A percentile compares a stretch with the other conserved stretches of the same genome.
Conservation (phyloP, 1,139 yeast genomes). For the Protomyces gravidus region DNA sequence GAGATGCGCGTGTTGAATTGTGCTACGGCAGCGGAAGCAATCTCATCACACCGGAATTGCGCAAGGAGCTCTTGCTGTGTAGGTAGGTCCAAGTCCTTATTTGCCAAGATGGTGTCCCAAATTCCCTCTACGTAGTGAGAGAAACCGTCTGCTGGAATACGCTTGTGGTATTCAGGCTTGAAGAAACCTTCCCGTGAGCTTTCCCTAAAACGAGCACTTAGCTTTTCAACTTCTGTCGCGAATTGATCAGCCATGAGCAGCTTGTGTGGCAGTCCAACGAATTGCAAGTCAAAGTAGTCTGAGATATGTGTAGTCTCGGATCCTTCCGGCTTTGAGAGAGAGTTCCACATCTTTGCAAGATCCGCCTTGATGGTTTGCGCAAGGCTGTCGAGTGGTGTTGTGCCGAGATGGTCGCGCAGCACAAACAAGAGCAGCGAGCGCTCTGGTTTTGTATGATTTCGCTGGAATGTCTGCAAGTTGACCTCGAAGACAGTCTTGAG, state of each 20-base stretch:
- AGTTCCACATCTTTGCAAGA: constrained; percentile 70
- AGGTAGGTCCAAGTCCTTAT: constrained; percentile 91
- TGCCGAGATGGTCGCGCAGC: constrained; percentile 85
- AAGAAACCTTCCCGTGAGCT: constrained; percentile 47
- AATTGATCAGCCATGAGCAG: constrained; percentile 74
- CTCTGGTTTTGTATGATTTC: constrained; percentile 29
- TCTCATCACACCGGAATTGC: constrained; percentile 89
- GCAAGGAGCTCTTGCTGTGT: constrained; percentile 95
- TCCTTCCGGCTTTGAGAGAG: constrained; percentile 51
- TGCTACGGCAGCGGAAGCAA: constrained; percentile 52
- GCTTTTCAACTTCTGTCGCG: constrained; percentile 53
- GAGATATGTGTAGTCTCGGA: constrained; percentile 52
- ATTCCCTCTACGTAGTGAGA: constrained; percentile 81
- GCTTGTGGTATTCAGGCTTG: constrained; percentile 70
- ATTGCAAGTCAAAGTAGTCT: constrained; percentile 81
- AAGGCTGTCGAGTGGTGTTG: constrained; percentile 73
- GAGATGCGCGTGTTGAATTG: constrained; percentile 36
- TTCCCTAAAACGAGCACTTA: constrained; percentile 57
- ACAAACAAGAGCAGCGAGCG: constrained; percentile 68
- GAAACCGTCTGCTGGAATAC: constrained; percentile 95
- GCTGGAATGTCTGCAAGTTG: constrained; percentile 70
- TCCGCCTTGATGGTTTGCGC: constrained; percentile 66
- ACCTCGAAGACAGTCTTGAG: constrained; percentile 95
- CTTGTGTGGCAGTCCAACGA: constrained; percentile 81
- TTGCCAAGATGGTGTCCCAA: constrained; percentile 90